Conservation (phyloP, 805 yeast genomes). For the Kluyveromyces starmeri region DNA sequence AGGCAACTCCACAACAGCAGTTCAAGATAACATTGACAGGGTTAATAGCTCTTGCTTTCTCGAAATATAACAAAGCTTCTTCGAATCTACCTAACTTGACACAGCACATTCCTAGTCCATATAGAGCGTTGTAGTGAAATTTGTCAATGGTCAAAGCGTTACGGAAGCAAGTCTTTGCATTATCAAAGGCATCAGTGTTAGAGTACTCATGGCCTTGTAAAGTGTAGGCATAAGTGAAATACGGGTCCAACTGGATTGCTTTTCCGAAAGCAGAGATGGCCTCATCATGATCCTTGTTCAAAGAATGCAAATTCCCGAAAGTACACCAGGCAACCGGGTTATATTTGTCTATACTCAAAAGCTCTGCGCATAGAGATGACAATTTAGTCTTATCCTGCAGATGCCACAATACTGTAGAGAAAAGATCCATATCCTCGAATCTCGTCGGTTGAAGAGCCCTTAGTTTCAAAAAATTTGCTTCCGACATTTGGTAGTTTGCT, state of each 20-base stretch:
- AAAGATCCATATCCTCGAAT: constrained; percentile 81
- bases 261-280: constrained; percentile 81
- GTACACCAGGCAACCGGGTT: constrained; percentile 87
- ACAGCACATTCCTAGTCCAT: constrained; percentile 92
- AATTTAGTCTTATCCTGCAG: constrained; percentile 70
- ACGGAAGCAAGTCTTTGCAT: constrained; percentile 77
- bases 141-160: constrained; percentile 67
- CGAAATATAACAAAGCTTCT: constrained; percentile 77
- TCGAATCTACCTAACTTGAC: constrained; percentile 76
- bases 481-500: constrained; percentile 74
- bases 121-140: constrained; percentile 87
- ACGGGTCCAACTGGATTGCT: constrained; percentile 59
- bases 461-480: constrained; percentile 50
- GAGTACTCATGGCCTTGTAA: constrained; percentile 89
- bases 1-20: constrained; percentile 90
- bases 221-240: constrained; percentile 82
- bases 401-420: constrained; percentile 90
- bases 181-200: constrained; percentile 81
- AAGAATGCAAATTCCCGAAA: constrained; percentile 79
- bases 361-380: constrained; percentile 74
- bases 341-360: constrained; percentile 53
- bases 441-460: constrained; percentile 69
- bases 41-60: constrained; percentile 80
- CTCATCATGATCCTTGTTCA: constrained; percentile 77
- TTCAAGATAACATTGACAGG: constrained; percentile 83